Conservation (phyloP, 148 eudicot genomes). For the Camellia granthamiana region DNA sequence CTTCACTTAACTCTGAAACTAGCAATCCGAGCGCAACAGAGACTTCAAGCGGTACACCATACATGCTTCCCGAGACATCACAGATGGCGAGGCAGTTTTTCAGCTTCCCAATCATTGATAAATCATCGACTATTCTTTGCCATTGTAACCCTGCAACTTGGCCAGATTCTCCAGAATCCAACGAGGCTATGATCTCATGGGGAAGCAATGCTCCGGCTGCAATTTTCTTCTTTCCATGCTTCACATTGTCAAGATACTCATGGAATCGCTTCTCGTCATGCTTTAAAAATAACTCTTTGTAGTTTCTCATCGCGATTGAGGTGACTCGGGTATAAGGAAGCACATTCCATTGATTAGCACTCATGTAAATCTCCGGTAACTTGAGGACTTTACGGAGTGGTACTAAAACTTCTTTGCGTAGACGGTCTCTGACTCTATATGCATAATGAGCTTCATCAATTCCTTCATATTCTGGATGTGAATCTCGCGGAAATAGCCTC, state of each 20-base stretch:
- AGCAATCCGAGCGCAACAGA: slow-evolving; percentile 18
- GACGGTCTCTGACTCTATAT: slow-evolving; percentile 3
- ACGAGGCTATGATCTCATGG: neutral
- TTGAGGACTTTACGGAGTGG: slow-evolving; percentile 5
- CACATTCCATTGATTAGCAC: neutral
- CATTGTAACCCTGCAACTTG: slow-evolving; percentile 8
- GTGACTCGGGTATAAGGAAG: slow-evolving; percentile 4
- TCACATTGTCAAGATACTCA: neutral
- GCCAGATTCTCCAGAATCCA: neutral
- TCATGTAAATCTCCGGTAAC: slow-evolving; percentile 13
- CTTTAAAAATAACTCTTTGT: neutral
- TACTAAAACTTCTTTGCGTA: slow-evolving; percentile 8
- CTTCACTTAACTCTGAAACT: slow-evolving; percentile 32
- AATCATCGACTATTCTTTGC: neutral
- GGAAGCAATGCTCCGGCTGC: slow-evolving; percentile 13
- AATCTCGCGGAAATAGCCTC: slow-evolving; percentile 8
- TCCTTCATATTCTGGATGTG: neutral
- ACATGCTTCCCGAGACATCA: slow-evolving; percentile 20
- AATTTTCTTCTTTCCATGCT: neutral
- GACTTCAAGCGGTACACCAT: slow-evolving; percentile 5
- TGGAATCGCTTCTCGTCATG: neutral
- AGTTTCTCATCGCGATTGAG: slow-evolving; percentile 12
- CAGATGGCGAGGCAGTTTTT: slow-evolving; percentile 12
- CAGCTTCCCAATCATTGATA: neutral
- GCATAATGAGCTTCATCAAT: slow-evolving; percentile 5